Base-by-base conservation (phyloP, 352 stramenopile genomes). In the Phytopythium mirpurense region DNA sequence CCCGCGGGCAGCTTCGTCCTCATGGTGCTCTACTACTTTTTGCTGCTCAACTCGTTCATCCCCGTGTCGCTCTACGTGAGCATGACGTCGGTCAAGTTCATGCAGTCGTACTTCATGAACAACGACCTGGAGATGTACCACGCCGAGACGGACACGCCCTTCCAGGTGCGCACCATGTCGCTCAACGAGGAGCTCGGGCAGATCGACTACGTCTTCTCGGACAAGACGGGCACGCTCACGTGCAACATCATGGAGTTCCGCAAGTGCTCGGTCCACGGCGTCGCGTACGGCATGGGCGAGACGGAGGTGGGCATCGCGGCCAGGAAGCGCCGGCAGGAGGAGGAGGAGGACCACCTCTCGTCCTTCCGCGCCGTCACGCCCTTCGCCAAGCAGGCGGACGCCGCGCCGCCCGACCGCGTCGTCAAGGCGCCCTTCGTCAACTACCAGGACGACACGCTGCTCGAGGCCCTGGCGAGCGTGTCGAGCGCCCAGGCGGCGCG, bases 171-270 rank as follows among this genome's bases (percentile, higher is more conserved):
- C 18, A 97, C 90, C 0, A 97, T 97, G 85, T 90, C 81, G 31
- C 65, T 98, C 51, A 97, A 96, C 55, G 92, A 98, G 60, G 91
- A 98, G 41, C 69, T 98, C 4, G 93, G 93, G 1, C 92, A 98
- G 69, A 91, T 98, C 37, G 83, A 91, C 59, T 96, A 96, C 62
- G 89, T 97, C 26, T 97, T 98, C 52, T 90, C 70, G 32, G 94
- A 98, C 65, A 98, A 98, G 70, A 98, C 94, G 12, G 95, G 95
- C 18, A 98, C 95, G 11, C 61, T 98, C 26, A 98, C 95, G 43
- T 93, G 90, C 55, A 98, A 98, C 65, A 79, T 97, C 27, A 98
- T 98, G 95, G 85, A 98, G 62, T 98, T 99, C 65, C 96, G 97
- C 45, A 95, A 96, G 53, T 98, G 90, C 64, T 96, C 88, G 27